phyloP scores from a whole-genome alignment of 192 early-diverging fungal genomes.

The Backusella circina region DNA sequence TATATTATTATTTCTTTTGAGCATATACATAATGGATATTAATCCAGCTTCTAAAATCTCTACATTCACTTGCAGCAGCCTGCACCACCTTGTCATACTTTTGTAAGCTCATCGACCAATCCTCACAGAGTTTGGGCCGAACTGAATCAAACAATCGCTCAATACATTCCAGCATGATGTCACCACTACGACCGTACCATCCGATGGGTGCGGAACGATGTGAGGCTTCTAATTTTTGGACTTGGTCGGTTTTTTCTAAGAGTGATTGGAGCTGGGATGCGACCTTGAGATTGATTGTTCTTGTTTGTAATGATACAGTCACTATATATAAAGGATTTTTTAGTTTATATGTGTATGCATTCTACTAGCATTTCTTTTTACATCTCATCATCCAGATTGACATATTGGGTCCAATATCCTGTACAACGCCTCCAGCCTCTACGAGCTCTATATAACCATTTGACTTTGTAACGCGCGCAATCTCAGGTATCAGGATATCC shows the following conservation, averaged over 20 bases:
- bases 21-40: conserved; percentile 22
- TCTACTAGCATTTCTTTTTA: background rate
- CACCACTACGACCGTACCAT: conserved; percentile 28
- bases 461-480: conserved; percentile 30
- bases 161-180: conserved; percentile 16
- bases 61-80: conserved; percentile 12
- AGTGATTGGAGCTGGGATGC: conserved; percentile 3
- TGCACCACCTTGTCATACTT: conserved; percentile 24
- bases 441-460: conserved; percentile 33
- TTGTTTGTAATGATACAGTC: conserved; percentile 32
- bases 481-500: conserved; percentile 20
- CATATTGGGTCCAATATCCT: conserved; percentile 32
- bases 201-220: conserved; percentile 30
- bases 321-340: background rate
- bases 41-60: conserved; percentile 30
- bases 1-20: conserved; percentile 6
- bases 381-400: conserved; percentile 34
- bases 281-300: conserved; percentile 12
- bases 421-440: conserved; percentile 1
- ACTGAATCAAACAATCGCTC: conserved; percentile 22
- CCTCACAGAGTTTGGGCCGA: conserved; percentile 30
- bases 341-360: background rate
- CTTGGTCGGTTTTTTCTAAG: background rate
- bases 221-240: conserved; percentile 1
- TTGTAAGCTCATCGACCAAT: conserved; percentile 28